These are phyloP conservation scores for Stipa capillata DNA, from an alignment of 176 grass and related monocot species.

Conservation along the genomic window DNA sequence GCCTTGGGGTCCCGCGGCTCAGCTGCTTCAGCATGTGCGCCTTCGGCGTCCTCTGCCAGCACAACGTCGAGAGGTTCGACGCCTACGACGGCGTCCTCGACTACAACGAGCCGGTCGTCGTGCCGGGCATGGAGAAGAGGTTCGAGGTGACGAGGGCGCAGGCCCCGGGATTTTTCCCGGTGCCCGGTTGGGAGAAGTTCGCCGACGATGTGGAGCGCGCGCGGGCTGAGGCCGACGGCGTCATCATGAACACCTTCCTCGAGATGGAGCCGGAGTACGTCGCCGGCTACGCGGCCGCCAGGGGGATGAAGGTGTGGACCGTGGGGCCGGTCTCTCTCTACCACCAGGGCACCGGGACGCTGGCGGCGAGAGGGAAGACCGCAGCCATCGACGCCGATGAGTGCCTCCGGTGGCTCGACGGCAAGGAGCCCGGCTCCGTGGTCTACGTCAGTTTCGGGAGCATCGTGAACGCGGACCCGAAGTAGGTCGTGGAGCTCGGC, in stretches of 20 bases:
- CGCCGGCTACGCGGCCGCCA: slow-evolving; percentile 16
- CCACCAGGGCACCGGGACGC: neutral
- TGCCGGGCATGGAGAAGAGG: slow-evolving; percentile 21
- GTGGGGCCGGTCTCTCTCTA: slow-evolving; percentile 30
- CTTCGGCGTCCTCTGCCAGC: slow-evolving; percentile 20
- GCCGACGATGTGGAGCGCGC: slow-evolving; percentile 5
- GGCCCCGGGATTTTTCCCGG: slow-evolving; percentile 20
- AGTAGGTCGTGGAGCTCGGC: slow-evolving; percentile 27
- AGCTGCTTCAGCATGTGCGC: slow-evolving; percentile 30
- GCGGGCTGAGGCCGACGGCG: slow-evolving; percentile 18
- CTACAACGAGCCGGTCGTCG: slow-evolving; percentile 12
- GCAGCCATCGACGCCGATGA: neutral
- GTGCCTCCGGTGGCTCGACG: slow-evolving; percentile 34
- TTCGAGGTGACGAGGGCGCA: slow-evolving; percentile 26
- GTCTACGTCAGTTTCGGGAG: slow-evolving; percentile 50
- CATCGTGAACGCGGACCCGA: neutral
- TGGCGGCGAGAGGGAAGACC: neutral
- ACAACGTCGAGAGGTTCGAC: neutral
- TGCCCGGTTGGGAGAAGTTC: neutral
- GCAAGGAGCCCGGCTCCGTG: slow-evolving; percentile 25
- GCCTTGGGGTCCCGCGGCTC: slow-evolving; percentile 23
- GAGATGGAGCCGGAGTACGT: slow-evolving; percentile 33
- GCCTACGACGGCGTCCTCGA: slow-evolving; percentile 11
- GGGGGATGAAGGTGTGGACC: slow-evolving; percentile 32
- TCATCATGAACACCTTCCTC: slow-evolving; percentile 40